Percentiles rank a stretch among this genome's conserved stretches.
phyloP scores from a whole-genome alignment of 768 basidiomycete genomes.

The Holtermanniella nyarrowii region DNA sequence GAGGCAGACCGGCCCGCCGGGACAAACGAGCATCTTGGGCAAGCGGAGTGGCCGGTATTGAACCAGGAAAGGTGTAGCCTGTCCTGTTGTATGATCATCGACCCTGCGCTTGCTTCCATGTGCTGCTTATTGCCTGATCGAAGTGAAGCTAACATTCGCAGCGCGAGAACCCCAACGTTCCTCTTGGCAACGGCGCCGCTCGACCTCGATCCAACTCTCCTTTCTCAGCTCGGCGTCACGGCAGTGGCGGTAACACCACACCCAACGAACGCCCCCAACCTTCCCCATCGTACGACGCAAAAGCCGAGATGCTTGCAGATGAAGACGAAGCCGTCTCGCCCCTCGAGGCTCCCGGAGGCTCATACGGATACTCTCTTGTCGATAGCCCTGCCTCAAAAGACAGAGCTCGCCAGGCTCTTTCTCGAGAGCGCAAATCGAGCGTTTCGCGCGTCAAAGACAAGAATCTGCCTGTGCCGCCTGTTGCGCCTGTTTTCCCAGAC shows the following conservation, averaged over 20 bases:
- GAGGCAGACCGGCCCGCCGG: too few relatives aligned
- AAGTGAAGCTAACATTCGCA: too few relatives aligned
- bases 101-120: constrained; percentile 2
- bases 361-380: constrained; percentile 17
- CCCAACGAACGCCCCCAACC: constrained; percentile 1
- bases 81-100: neutral
- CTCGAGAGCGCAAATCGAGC: constrained; percentile 5
- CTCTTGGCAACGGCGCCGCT: constrained; percentile 3
- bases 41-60: too few relatives aligned
- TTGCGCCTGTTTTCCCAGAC: constrained; percentile 37
- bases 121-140: neutral
- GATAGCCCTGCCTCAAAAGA: constrained; percentile 18
- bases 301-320: neutral
- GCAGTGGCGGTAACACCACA: neutral
- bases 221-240: constrained; percentile 3
- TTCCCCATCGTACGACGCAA: constrained; percentile 2
- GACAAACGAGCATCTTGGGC: too few relatives aligned
- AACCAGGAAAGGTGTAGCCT: constrained; percentile 1
- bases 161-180: constrained; percentile 22
- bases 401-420: constrained; percentile 9
- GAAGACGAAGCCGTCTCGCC: neutral
- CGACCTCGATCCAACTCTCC: constrained; percentile 2
- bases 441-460: constrained; percentile 7
- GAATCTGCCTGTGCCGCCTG: constrained; percentile 29
- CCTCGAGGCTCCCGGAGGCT: neutral